Base-by-base conservation (phyloP, 352 stramenopile genomes). In the Phytophthora syringae region DNA sequence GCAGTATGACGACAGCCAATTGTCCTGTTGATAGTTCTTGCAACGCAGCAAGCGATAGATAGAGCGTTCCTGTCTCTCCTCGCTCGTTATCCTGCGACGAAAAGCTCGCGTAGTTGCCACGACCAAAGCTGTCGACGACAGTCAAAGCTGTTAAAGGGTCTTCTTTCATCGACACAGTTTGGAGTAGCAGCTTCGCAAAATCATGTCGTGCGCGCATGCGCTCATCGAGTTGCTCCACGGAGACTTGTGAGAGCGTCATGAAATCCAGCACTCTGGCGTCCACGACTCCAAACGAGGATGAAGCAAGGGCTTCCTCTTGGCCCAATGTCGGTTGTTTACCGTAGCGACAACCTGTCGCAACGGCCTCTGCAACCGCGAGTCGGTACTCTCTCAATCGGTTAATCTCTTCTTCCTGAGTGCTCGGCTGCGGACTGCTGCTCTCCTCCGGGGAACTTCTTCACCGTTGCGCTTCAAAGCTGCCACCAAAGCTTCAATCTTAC, bases 1-100 rank as follows among this genome's bases (percentile, higher is more conserved):
- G 78, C 25, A 93, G 60, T 7, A 84, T 49, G 21, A 90, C 57
- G 9, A 93, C 40, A 0, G 79, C 76, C 5, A 91, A 37, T 32
- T 93, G 80, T 0, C 84, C 82, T 0, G 74, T 72, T 10, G 79
- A 78, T 15, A 86, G 60, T 2, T 82, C 54, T 4, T 75, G 30
- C 12, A 91, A 50, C 18, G 74, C 76, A 28, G 48, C 37, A 2
- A 60, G 44, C 5, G 52, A 64, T 0, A 88, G 43, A 25, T 69
- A 88, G 30, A 91, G 61, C 20, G 62, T 78, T 6, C 30, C 55
- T 20, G 50, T 36, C 0, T 20, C 51, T 43, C 42, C 5, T 28
- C 16, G 18, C 15, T 13, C 30, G 1, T 32, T 47, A 13, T 50
- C 28, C 18, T 22, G 4, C 30, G 47, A 5, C 3, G 22, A 65